A percentile compares a stretch with the other conserved stretches of the same genome.
phyloP scores from a whole-genome alignment of 148 eudicot genomes.

The Polygonum maritimum region DNA sequence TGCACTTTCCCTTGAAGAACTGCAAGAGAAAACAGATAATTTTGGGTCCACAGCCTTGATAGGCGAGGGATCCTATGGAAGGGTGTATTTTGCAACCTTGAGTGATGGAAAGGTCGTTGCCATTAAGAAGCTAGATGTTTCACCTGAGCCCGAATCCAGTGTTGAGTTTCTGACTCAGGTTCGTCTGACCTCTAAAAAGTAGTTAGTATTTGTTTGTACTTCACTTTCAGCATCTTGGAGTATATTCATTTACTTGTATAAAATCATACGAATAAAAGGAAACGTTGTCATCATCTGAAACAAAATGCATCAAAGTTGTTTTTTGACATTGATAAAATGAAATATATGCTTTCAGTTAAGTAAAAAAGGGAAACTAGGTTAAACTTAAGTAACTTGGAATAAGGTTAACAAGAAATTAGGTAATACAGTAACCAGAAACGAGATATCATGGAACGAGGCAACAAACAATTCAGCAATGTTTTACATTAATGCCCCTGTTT shows the following conservation, averaged over 20 bases:
- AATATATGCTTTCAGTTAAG: too few relatives aligned
- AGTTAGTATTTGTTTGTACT: neutral
- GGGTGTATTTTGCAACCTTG: constrained; percentile 54
- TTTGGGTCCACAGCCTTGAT: constrained; percentile 61
- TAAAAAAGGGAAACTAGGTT: too few relatives aligned
- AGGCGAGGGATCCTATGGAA: constrained; percentile 70
- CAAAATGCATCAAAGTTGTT: too few relatives aligned
- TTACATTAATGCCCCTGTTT: neutral
- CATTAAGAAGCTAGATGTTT: constrained; percentile 60
- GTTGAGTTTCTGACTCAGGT: constrained; percentile 59
- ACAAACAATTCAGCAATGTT: too few relatives aligned
- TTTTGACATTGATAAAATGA: too few relatives aligned
- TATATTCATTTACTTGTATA: too few relatives aligned
- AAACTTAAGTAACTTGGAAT: too few relatives aligned
- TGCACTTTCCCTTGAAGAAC: constrained; percentile 42
- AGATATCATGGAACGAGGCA: too few relatives aligned
- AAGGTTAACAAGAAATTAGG: too few relatives aligned
- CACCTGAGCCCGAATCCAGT: constrained; percentile 50
- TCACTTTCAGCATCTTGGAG: neutral
- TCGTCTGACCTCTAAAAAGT: constrained; percentile 9
- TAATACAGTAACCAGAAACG: too few relatives aligned
- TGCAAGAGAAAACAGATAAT: constrained; percentile 54
- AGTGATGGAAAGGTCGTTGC: constrained; percentile 48
- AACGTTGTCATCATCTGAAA: too few relatives aligned
- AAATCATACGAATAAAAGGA: too few relatives aligned